Conservation (phyloP, 352 stramenopile species). For the Pythium pectinolyticum region DNA sequence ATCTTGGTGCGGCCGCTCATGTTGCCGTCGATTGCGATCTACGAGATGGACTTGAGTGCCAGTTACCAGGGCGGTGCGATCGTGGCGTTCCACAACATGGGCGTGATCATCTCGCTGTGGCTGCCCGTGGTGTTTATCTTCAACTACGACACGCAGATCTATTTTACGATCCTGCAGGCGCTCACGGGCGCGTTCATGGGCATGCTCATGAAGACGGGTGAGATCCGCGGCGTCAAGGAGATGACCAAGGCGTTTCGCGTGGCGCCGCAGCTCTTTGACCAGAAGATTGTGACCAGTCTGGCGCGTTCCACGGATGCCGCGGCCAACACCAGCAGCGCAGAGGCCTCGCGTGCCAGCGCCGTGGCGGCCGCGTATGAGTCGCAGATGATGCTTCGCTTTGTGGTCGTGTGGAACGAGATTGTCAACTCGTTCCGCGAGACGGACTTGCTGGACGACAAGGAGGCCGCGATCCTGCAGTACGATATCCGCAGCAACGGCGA, state of each 20-base stretch:
- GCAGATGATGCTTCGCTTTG: conserved; percentile 52
- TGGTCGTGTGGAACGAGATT: conserved; percentile 53
- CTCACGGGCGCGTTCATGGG: conserved; percentile 35
- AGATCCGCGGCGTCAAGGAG: conserved; percentile 37
- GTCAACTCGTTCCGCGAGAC: conserved; percentile 51
- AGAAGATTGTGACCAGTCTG: conserved; percentile 45
- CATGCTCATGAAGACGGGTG: conserved; percentile 44
- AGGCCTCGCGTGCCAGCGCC: conserved; percentile 25
- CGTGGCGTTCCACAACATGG: conserved; percentile 45
- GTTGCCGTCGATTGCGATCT: conserved; percentile 41
- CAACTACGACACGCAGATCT: conserved; percentile 56
- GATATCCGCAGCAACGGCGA: conserved; percentile 81
- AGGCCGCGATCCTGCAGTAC: conserved; percentile 47
- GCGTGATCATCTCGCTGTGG: conserved; percentile 41
- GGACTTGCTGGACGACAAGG: conserved; percentile 49
- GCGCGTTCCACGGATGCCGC: conserved; percentile 38
- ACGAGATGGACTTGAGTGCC: conserved; percentile 35
- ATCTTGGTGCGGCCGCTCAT: conserved; percentile 43
- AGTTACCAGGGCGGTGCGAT: conserved; percentile 34
- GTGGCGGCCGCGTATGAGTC: conserved; percentile 36
- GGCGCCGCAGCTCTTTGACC: conserved; percentile 42
- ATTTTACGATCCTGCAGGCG: conserved; percentile 45
- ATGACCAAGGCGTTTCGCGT: conserved; percentile 45
- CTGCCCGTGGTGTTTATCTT: conserved; percentile 44
- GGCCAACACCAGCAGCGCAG: conserved; percentile 5